Conservation (phyloP, 768 basidiomycete genomes). For the Boletales sp. region DNA sequence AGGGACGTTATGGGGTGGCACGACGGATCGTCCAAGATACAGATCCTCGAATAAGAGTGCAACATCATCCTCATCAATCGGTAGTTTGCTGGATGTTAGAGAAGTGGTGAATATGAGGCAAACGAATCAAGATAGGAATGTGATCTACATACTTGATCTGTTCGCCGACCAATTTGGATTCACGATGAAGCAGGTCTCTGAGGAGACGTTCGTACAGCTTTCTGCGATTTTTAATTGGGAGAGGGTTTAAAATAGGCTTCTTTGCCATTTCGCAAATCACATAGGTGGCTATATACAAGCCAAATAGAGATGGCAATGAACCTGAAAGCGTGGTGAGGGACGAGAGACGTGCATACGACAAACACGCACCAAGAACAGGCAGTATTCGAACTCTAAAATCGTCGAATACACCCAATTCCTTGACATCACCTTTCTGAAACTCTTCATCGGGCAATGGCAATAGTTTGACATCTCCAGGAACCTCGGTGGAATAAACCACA, state of each 20-base stretch:
- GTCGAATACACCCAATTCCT: slow-evolving; percentile 85
- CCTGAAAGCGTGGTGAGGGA: slow-evolving; percentile 13
- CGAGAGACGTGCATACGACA: not conserved
- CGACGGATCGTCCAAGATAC: slow-evolving; percentile 67
- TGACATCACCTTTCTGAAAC: slow-evolving; percentile 83
- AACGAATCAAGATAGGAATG: not conserved
- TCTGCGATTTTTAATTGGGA: slow-evolving; percentile 80
- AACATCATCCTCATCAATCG: slow-evolving; percentile 82
- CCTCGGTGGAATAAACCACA: slow-evolving; percentile 95
- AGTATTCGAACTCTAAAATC: slow-evolving; percentile 93
- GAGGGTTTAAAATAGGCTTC: slow-evolving; percentile 77
- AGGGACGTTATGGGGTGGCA: slow-evolving; percentile 77
- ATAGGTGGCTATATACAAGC: slow-evolving; percentile 85
- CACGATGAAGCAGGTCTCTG: slow-evolving; percentile 71
- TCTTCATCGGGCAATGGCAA: slow-evolving; percentile 91
- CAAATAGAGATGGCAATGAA: slow-evolving; percentile 87
- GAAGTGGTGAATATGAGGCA: not conserved
- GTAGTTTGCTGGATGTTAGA: slow-evolving; percentile 51
- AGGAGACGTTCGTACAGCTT: slow-evolving; percentile 81
- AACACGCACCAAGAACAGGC: slow-evolving; percentile 73
- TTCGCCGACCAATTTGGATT: slow-evolving; percentile 62
- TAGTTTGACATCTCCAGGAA: slow-evolving; percentile 82
- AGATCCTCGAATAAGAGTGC: slow-evolving; percentile 86
- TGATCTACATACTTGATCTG: slow-evolving; percentile 50
- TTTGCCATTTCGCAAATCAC: slow-evolving; percentile 83